Evolutionary conservation across 441 rosid species (phyloP), one percentile per base, ranked within the genome.

Genomic region (Croton setiger): DNA sequence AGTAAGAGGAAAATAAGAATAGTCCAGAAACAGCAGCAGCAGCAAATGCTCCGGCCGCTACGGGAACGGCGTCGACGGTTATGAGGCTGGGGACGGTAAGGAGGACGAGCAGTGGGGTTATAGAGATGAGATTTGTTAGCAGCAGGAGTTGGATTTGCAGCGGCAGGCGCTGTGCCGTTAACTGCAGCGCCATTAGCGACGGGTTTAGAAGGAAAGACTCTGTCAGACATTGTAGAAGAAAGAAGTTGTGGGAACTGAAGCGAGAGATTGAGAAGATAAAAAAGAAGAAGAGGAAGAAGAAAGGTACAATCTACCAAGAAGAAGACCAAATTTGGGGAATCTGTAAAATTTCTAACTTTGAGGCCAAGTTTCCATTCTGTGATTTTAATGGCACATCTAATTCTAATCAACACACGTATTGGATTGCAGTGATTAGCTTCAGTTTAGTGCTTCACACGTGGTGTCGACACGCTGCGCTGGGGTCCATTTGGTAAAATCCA

Each of bases 71-170:
- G 85, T 44, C 87, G 85, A 9, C 84, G 87, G 73, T 79, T 73
- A 77, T 79, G 78, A n/a, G 93, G 87, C 27, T 82, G 91, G 0
- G 94, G 95, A 48, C 93, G 91, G 84, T 89, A 94, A 17, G 87
- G 71, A 1, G 66, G 78, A 67, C 82, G 75, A 60, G 79, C 14
- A 69, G 88, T 63, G 3, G 95, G 95, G 60, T 80, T 88, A 59
- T 83, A 80, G 17, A 76, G 79, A 43, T 89, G 83, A 3, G 92
- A 75, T 57, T 87, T 85, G 66, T 81, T 60, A 55, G 85, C 51
- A 41, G 77, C 74, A 60, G 82, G 80, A 21, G 58, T 59, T 74
- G 66, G 83, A 11, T 74, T 63, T 21, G 76, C 61, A 62, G 73
- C 72, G 48, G 74, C 68, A 27, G 81, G 21, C 45, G 77, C 62